Evolutionary conservation across 2,329 filamentous ascomycete species (phyloP).

Genomic region (Chaetomium olivaceum): DNA sequence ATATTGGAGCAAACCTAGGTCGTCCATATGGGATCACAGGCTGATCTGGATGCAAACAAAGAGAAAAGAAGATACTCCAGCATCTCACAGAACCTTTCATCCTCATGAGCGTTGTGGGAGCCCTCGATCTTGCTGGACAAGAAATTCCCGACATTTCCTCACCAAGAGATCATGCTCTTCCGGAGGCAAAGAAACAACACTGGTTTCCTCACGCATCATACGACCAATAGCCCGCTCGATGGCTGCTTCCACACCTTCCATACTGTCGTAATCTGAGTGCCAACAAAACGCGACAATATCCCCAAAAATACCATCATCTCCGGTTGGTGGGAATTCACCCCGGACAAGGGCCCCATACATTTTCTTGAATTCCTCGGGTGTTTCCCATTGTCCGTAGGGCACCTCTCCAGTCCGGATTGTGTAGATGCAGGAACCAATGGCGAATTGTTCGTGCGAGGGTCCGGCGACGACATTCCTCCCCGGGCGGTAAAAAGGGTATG

Average conservation of each 20-base stretch:
- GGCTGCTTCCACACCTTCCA: constrained; percentile 7
- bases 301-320: neutral
- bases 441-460: constrained; percentile 4
- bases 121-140: constrained; percentile 8
- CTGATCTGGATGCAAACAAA: too few species aligned
- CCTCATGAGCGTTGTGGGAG: too few species aligned
- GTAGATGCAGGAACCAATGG: constrained; percentile 9
- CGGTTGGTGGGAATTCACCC: neutral
- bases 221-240: neutral
- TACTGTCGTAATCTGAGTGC: neutral
- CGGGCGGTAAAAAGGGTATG: constrained; percentile 4
- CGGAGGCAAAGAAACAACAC: neutral
- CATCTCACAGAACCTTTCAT: too few species aligned
- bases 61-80: too few species aligned
- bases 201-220: neutral
- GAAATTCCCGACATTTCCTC: constrained; percentile 3
- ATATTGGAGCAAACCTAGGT: too few species aligned
- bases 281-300: constrained; percentile 5
- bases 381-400: constrained; percentile 7
- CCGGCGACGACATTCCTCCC: neutral
- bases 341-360: constrained; percentile 1
- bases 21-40: too few species aligned
- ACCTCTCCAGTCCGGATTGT: constrained; percentile 3
- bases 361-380: neutral
- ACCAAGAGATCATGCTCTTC: constrained; percentile 3